Conservation (phyloP, 306 rosid genomes). For the Corylus avellana region DNA sequence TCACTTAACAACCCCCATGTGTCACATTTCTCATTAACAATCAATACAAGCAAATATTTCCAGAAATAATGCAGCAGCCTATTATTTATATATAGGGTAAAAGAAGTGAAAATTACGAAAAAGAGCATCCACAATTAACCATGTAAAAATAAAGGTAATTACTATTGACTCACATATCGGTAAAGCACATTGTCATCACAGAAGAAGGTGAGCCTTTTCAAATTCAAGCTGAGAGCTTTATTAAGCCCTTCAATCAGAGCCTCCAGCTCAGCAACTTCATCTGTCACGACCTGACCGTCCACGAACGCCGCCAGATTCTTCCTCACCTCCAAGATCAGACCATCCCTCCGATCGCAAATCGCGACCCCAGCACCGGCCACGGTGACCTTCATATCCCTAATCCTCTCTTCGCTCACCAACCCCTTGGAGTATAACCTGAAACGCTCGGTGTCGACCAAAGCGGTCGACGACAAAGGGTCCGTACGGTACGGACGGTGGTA, state of each 20-base stretch:
- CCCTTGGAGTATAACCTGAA: constrained; percentile 51
- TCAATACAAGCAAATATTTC: neutral
- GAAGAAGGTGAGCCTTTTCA: constrained; percentile 35
- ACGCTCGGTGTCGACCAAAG: constrained; percentile 20
- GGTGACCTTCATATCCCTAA: constrained; percentile 31
- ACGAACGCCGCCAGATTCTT: constrained; percentile 38
- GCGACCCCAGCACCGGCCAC: constrained; percentile 46
- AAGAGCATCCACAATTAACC: neutral
- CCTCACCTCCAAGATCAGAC: constrained; percentile 35
- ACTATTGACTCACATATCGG: constrained; percentile 43
- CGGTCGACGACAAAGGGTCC: constrained; percentile 8
- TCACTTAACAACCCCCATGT: neutral
- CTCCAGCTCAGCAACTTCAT: constrained; percentile 35
- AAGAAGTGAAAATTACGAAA: too few relatives aligned
- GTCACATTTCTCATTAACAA: neutral
- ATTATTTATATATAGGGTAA: neutral
- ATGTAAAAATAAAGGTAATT: neutral
- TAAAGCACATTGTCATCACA: constrained; percentile 39
- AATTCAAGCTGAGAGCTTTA: constrained; percentile 35
- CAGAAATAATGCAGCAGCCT: neutral
- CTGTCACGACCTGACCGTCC: constrained; percentile 17
- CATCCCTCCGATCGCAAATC: constrained; percentile 37
- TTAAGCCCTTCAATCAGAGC: constrained; percentile 50
- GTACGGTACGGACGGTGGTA: constrained; percentile 26
- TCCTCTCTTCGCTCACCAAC: constrained; percentile 44